Conservation (phyloP, 805 yeast species). For the Ascoidea asiatica region DNA sequence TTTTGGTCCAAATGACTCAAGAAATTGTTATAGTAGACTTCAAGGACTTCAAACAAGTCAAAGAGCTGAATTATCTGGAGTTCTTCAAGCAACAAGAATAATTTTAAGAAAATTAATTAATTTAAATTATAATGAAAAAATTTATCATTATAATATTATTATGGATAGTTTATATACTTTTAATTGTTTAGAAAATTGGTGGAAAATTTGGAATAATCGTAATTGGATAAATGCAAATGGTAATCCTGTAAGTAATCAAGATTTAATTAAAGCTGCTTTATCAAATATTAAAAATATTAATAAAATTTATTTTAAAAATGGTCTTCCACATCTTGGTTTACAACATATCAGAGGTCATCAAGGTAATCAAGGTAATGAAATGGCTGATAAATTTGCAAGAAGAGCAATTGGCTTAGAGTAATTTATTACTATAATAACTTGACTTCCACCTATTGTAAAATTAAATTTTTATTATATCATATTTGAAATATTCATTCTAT, state of each 20-base stretch:
- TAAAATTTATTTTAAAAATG: too few relatives aligned
- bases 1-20: slow-evolving; percentile 39
- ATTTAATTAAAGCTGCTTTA: slow-evolving; percentile 28
- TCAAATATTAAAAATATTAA: slow-evolving; percentile 25
- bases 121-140: slow-evolving; percentile 10
- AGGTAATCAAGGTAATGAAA: too few relatives aligned
- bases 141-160: slow-evolving; percentile 26
- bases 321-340: too few relatives aligned
- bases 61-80: slow-evolving; percentile 66
- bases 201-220: slow-evolving; percentile 38
- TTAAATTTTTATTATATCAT: too few relatives aligned
- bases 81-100: slow-evolving; percentile 36
- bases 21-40: slow-evolving; percentile 44
- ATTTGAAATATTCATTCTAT: too few relatives aligned
- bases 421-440: too few relatives aligned
- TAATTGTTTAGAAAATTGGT: slow-evolving; percentile 45
- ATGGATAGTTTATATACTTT: slow-evolving; percentile 65
- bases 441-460: too few relatives aligned
- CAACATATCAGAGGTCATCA: too few relatives aligned
- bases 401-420: too few relatives aligned
- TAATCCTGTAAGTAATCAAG: slow-evolving; percentile 34
- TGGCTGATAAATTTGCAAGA: too few relatives aligned
- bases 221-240: slow-evolving; percentile 39
- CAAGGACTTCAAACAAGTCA: slow-evolving; percentile 52
- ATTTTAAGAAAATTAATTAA: slow-evolving; percentile 22